Base-by-base conservation (phyloP, 768 basidiomycete species). In the Xanthoconium stramineum region DNA sequence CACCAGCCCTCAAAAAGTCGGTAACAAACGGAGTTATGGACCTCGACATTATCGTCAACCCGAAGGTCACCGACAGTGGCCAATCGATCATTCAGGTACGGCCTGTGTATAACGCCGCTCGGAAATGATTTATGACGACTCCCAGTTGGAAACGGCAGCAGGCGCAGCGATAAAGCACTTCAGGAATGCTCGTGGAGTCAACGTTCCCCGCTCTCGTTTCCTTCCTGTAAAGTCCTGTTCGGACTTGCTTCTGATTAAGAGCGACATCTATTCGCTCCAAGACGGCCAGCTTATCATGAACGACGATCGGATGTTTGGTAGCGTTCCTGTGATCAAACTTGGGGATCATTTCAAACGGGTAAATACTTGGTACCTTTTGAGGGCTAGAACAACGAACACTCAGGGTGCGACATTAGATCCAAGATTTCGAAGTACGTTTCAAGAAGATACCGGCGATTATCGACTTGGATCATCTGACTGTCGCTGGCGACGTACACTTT, bases 321-420 rank as follows among this genome's bases (percentile, higher is more conserved):
- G 83, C 19, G 87, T 91, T 29, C 96, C 94, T n/a, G 93, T 96
- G 47, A 91, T 98, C 81, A 97, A 97, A 78, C 83, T 97, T 47
- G 94, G 94, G 44, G 92, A 94, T 72, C 89, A 91, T 71, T 97
- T 98, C 84, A 97, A 95, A 82, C 95, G 92, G 83, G 89, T 91
- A 53, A 46, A 17, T 24, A 40, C n/a, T 29, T 12, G 8, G 5
- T 11, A 38, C 57, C 29, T 32, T 28, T 29, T n/a, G 38, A 39
- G 52, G 24, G 33, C 10, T 19, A 46, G 19, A 15, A 47, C 36
- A 24, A 14, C 29, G 30, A 44, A 30, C 14, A 47, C 43, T 40
- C 29, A 19, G 28, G 10, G 39, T 47, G 42, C 39, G 5, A n/a
- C 5, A 17, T 28, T 56, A 86, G 86, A 89, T 91, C 56, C 83